Conservation (phyloP, 805 yeast genomes). For the Candida andamanensis region DNA sequence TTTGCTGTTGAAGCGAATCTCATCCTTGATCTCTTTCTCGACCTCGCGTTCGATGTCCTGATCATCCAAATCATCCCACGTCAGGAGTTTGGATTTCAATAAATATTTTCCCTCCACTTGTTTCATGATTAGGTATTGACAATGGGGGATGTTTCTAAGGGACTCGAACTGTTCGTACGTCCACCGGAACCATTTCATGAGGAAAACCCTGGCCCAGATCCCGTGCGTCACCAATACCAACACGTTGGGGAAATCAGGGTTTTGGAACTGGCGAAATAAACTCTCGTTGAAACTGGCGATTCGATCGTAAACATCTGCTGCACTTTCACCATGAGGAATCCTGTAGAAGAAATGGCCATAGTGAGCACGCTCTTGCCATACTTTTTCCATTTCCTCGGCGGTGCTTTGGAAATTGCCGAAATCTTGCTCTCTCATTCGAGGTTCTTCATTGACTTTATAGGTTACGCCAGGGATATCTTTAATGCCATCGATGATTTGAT, state of each 20-base stretch:
- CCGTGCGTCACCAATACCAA: slow-evolving; percentile 89
- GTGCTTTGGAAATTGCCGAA: slow-evolving; percentile 89
- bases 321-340: slow-evolving; percentile 91
- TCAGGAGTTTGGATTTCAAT: slow-evolving; percentile 56
- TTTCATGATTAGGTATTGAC: slow-evolving; percentile 78
- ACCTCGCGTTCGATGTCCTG: slow-evolving; percentile 33
- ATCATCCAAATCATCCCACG: slow-evolving; percentile 64
- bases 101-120: slow-evolving; percentile 46
- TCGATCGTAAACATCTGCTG: slow-evolving; percentile 92
- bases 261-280: slow-evolving; percentile 70
- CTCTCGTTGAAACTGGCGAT: slow-evolving; percentile 89
- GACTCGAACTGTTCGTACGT: slow-evolving; percentile 83
- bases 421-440: slow-evolving; percentile 90
- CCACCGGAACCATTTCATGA: slow-evolving; percentile 96
- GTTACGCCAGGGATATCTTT: slow-evolving; percentile 37
- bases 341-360: slow-evolving; percentile 81
- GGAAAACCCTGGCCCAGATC: slow-evolving; percentile 86
- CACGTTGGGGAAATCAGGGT: slow-evolving; percentile 69
- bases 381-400: slow-evolving; percentile 68
- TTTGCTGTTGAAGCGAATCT: slow-evolving; percentile 33
- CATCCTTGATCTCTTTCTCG: slow-evolving; percentile 31
- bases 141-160: slow-evolving; percentile 78
- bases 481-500: slow-evolving; percentile 59
- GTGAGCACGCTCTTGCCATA: slow-evolving; percentile 79
- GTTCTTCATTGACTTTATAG: slow-evolving; percentile 73